Conservation (phyloP, 2,329 filamentous ascomycete species). For the Colletotrichum lentis region DNA sequence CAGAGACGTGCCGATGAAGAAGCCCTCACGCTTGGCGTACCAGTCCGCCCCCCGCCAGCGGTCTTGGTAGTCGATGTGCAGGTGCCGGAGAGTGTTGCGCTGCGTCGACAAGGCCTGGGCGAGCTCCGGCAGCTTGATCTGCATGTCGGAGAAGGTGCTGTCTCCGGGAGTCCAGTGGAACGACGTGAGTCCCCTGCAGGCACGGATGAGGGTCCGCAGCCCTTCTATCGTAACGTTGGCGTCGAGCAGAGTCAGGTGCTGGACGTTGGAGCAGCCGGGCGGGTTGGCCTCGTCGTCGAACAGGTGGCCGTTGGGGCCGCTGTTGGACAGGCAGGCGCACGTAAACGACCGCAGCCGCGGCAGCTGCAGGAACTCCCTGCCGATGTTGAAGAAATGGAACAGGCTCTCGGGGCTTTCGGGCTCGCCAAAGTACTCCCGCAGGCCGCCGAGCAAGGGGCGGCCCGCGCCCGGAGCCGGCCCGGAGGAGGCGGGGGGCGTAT, state of each 20-base stretch:
- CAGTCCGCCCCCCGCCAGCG: constrained; percentile 4
- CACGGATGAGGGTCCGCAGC: background rate
- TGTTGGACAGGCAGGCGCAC: constrained; percentile 1
- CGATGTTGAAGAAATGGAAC: constrained; percentile 22
- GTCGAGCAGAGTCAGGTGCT: constrained; percentile 2
- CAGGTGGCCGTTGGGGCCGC: constrained; percentile 17
- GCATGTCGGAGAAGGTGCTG: constrained; percentile 12
- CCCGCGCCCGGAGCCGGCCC: background rate
- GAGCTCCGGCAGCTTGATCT: constrained; percentile 6
- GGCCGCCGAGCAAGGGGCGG: background rate
- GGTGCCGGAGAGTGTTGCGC: background rate
- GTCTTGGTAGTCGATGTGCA: constrained; percentile 6
- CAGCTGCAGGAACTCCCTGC: constrained; percentile 9
- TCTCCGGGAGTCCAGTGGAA: constrained; percentile 14
- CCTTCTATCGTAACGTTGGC: constrained; percentile 9
- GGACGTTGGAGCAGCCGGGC: constrained; percentile 6
- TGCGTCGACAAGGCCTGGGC: background rate
- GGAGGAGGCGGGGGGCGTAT: background rate
- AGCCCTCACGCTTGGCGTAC: background rate
- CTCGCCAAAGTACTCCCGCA: constrained; percentile 8
- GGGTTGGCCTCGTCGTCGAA: constrained; percentile 7
- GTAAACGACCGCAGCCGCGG: background rate
- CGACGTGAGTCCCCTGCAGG: background rate
- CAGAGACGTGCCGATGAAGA: constrained; percentile 4
- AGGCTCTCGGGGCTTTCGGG: constrained; percentile 12